Percentiles rank a stretch among this genome's conserved stretches.
These are phyloP conservation scores for Geotrichum aggregatum DNA, from an alignment of 1,139 yeast genomes.

Conservation along the genomic window DNA sequence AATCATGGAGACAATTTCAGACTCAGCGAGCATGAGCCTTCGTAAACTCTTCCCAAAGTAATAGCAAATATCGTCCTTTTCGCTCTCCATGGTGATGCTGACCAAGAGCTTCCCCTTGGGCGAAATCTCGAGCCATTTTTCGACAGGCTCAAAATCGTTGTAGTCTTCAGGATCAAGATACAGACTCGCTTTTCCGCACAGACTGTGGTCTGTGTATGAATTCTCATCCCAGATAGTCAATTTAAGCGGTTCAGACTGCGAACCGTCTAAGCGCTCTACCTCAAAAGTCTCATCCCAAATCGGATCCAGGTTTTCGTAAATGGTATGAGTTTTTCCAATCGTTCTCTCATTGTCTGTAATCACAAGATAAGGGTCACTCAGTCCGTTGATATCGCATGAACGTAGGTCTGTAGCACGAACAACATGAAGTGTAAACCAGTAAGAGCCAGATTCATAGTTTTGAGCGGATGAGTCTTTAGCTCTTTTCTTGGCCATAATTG, in stretches of 20 bases:
- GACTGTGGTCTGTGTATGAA: constrained; percentile 51
- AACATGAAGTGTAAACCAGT: constrained; percentile 55
- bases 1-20: constrained; percentile 58
- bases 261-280: constrained; percentile 62
- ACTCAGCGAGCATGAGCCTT: constrained; percentile 55
- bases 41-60: constrained; percentile 74
- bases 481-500: constrained; percentile 38
- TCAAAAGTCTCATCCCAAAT: constrained; percentile 67
- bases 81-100: constrained; percentile 71
- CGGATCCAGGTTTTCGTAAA: constrained; percentile 81
- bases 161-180: constrained; percentile 62
- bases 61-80: constrained; percentile 69
- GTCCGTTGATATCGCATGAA: constrained; percentile 77
- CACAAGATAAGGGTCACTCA: constrained; percentile 78
- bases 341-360: constrained; percentile 56
- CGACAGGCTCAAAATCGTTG: constrained; percentile 60
- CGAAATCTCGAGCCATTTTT: constrained; percentile 57
- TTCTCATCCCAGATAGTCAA: constrained; percentile 70
- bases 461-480: constrained; percentile 30
- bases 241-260: constrained; percentile 54
- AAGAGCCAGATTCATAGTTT: constrained; percentile 22
- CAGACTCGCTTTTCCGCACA: constrained; percentile 64
- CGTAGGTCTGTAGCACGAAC: constrained; percentile 58
- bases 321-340: constrained; percentile 64
- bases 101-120: constrained; percentile 61